A percentile compares a stretch with the other conserved stretches of the same genome.
Conservation (phyloP, 371 early-diverging fungal species). For the Mucor plumbeus region DNA sequence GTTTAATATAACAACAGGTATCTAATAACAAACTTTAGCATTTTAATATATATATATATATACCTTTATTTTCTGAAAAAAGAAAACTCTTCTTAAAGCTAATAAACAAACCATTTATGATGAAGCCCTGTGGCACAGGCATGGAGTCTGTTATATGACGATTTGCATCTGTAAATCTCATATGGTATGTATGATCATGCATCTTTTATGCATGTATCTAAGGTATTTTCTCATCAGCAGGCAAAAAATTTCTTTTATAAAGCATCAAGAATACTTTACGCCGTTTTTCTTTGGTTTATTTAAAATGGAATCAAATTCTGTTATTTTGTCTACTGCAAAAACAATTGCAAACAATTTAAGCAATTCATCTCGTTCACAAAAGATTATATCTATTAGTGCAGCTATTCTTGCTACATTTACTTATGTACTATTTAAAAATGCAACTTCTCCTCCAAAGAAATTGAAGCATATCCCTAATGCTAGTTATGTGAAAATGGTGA, state of each 20-base stretch:
- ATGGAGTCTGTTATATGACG: too few species aligned
- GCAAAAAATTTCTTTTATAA: not conserved
- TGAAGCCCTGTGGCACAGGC: too few species aligned
- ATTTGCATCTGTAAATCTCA: too few species aligned
- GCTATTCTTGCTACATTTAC: not conserved
- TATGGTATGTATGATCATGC: too few species aligned
- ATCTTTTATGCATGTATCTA: too few species aligned
- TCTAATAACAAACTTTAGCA: too few species aligned
- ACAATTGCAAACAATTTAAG: not conserved
- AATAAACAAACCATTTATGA: too few species aligned
- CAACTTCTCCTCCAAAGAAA: conserved; percentile 3
- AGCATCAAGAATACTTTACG: not conserved
- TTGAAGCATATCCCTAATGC: conserved; percentile 11
- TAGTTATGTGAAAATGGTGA: conserved; percentile 3
- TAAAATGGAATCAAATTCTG: not conserved
- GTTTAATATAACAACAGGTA: too few species aligned
- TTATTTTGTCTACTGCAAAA: not conserved
- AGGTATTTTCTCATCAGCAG: not conserved
- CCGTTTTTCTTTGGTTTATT: not conserved
- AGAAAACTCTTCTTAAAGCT: too few species aligned
- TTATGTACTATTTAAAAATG: not conserved
- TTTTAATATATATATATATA: too few species aligned
- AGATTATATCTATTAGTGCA: conserved; percentile 1
- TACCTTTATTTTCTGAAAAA: too few species aligned
- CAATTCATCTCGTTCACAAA: not conserved